Evolutionary conservation across 768 basidiomycete species (phyloP), one percentile per base, ranked within the genome.

Genomic region (Sporobolomyces pararoseus): DNA sequence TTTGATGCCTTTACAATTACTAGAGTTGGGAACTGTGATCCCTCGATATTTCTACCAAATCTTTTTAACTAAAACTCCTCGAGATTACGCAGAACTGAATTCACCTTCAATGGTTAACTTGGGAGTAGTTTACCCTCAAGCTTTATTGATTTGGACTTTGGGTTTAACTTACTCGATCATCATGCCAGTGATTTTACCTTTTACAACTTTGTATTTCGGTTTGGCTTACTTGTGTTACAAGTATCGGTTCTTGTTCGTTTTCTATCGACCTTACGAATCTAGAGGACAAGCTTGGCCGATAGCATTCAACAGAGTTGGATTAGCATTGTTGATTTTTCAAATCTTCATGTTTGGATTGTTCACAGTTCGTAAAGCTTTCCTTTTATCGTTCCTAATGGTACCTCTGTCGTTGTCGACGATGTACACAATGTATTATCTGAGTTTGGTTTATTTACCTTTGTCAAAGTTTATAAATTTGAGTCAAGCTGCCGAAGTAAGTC

Each of bases 41-140:
- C 90, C 92, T 3, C 85, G 90, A 6, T 78, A 88, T 39, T 82
- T 94, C 66, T 87, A 83, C 68, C 85, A 89, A 44, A 79, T 89
- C 37, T 88, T 96, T 75, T 83, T 86, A 73, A 93, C 92, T 2
- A 84, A 89, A 57, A 96, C 95, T 3, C 96, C 96, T 1, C 83
- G 96, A 83, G 95, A 99, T 76, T 94, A 87, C 72, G 95, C 93
- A 23, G 96, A 96, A 78, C 84, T 98, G 21, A 96, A 99, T 77
- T 92, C 93, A 0, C 96, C 96, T 9, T 93, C 96, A 0, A 91
- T 94, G 89, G 89, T 98, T 80, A 98, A 97, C 80, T 95, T 98
- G 75, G 96, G 96, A 59, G 85, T 89, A 58, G 92, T 99, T 16
- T 99, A 97, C 78, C 96, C 96, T 0, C 63, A 97, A 78, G 90